Evolutionary conservation across 208 protist genomes (phyloP).

Genomic region (Borovskyia barvae): DNA sequence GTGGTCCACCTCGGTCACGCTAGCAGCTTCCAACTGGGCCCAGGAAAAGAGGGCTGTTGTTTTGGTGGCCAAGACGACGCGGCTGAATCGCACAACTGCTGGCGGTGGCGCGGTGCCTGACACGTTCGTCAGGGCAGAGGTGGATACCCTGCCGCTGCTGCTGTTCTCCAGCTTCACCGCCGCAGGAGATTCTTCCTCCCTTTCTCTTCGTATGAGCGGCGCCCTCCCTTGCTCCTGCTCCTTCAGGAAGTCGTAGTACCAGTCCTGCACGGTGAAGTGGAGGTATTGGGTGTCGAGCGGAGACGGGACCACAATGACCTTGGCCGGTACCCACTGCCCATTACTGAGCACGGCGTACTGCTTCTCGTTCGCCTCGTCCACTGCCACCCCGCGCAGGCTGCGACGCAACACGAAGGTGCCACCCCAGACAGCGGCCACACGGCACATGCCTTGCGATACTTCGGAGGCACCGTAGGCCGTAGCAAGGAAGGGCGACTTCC

Average conservation of each 20-base stretch:
- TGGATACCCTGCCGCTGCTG: background rate
- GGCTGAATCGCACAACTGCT: conserved; percentile 30
- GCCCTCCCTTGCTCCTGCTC: conserved; percentile 24
- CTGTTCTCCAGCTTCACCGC: no score
- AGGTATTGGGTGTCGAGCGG: conserved; percentile 21
- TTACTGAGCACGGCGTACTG: conserved; percentile 76
- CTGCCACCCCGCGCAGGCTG: conserved; percentile 41
- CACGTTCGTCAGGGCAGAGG: background rate
- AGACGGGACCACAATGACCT: conserved; percentile 52
- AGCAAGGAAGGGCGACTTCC: conserved; percentile 72
- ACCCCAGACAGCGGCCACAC: conserved; percentile 84
- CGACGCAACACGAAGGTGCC: conserved; percentile 75
- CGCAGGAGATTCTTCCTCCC: no score
- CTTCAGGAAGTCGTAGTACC: conserved; percentile 27
- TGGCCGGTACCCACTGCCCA: conserved; percentile 64
- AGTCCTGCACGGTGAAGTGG: conserved; percentile 20
- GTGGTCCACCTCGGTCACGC: conserved; percentile 5
- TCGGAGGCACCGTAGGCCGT: conserved; percentile 81
- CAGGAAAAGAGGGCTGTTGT: conserved; percentile 40
- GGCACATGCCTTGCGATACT: conserved; percentile 85
- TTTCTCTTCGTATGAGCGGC: no score
- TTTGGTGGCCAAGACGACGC: conserved; percentile 50
- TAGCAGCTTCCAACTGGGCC: conserved; percentile 14
- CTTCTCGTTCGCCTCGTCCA: conserved; percentile 26
- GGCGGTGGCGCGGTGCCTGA: background rate